Base-by-base conservation (phyloP, 441 rosid species). In the Rhodomyrtus psidioides region DNA sequence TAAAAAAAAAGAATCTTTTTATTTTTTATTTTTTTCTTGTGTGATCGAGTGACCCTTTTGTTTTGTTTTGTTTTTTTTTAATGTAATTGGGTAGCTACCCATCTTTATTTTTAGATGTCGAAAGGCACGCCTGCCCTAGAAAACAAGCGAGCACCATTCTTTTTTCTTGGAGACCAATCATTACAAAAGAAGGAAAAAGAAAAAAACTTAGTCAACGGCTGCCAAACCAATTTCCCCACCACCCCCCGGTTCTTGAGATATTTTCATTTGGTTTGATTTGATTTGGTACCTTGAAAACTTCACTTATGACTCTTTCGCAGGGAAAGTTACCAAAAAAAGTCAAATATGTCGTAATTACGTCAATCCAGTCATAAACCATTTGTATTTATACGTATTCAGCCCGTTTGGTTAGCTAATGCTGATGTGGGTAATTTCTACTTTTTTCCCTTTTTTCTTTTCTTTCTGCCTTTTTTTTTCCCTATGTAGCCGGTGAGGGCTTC, bases 381-480 rank as follows among this genome's bases (percentile, higher is more conserved):
- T 12, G 5, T 3, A 51, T 51, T 51, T 51, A 51, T 3, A 1
- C 1, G 5, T 12, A 51, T 51, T 51, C 15, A 51, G 1, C 3
- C 15, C 0, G 3, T 51, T 51, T 51, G 7, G 12, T 12, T 3
- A 12, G 6, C 10, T 9, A 12, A 2, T 0, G 51, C 12, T 46
- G 6, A 46, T 12, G 51, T 46, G 12, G 2, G 10, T 9, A 9
- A 46, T 49, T 49, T 46, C 9, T 46, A 12, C 10, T 49, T 49
- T 12, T 51, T 51, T 51, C 12, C 5, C 12, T 51, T 51, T 49
- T 49, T 51, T 51, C 3, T 49, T 10, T 49, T 49, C 3, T 46
- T 9, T 46, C 1, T 12, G 0, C 2, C 1, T 12, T 12, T 51
- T 12, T 12, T 3, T 51, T 51, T 4, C 53, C 15, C 53, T 4